These are phyloP conservation scores for Leptographium lundbergii DNA, from an alignment of 2,329 filamentous ascomycete species.

Conservation along the genomic window DNA sequence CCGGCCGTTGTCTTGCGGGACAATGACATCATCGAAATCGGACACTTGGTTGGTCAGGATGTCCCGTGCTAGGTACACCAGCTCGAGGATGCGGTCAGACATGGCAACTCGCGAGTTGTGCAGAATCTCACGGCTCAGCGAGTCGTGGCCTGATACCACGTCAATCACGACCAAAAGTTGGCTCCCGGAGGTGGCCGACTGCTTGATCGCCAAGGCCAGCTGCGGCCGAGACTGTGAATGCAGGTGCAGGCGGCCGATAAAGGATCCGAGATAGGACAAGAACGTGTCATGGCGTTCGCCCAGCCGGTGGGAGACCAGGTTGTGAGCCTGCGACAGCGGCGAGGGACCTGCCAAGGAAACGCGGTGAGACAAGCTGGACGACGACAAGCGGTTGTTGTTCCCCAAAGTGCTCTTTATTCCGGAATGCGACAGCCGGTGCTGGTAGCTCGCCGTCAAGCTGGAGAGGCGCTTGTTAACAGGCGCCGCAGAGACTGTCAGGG, in stretches of 20 bases:
- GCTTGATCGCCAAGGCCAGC: slow-evolving; percentile 67
- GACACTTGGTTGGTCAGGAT: slow-evolving; percentile 58
- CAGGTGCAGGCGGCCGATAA: slow-evolving; percentile 79
- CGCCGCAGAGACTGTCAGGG: not conserved
- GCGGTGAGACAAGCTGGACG: slow-evolving; percentile 53
- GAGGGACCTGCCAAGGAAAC: slow-evolving; percentile 63
- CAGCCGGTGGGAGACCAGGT: slow-evolving; percentile 73
- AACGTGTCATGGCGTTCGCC: slow-evolving; percentile 75
- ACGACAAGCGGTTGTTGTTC: slow-evolving; percentile 34
- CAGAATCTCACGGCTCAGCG: slow-evolving; percentile 52
- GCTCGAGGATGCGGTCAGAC: slow-evolving; percentile 65
- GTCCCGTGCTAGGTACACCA: slow-evolving; percentile 71
- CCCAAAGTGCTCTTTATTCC: slow-evolving; percentile 18
- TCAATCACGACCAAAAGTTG: slow-evolving; percentile 70
- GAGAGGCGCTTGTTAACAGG: slow-evolving; percentile 33
- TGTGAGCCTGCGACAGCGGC: slow-evolving; percentile 48
- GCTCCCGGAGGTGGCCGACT: slow-evolving; percentile 71
- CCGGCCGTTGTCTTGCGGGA: slow-evolving; percentile 65
- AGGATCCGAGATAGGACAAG: slow-evolving; percentile 79
- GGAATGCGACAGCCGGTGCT: slow-evolving; percentile 24
- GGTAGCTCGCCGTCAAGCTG: slow-evolving; percentile 2
- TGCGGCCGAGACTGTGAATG: slow-evolving; percentile 86
- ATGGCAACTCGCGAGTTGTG: slow-evolving; percentile 60
- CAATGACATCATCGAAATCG: slow-evolving; percentile 64
- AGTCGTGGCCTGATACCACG: slow-evolving; percentile 67